phyloP scores from a whole-genome alignment of 495 filamentous ascomycete genomes.

The Hypomontagnella submonticulosa region DNA sequence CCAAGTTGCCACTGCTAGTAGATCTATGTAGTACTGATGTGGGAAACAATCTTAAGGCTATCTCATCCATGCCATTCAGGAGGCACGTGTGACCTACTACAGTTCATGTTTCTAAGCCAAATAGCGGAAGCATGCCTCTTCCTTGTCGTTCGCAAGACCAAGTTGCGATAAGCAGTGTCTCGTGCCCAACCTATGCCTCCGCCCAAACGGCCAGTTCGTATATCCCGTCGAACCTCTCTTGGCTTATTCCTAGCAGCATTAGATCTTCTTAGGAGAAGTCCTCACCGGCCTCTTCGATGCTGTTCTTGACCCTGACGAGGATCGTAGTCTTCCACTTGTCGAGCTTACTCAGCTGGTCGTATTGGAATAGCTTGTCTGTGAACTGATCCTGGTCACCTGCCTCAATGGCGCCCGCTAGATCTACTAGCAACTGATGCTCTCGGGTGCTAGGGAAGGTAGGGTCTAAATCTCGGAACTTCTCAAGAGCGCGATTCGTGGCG shows the following conservation, averaged over 20 bases:
- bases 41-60: constrained; percentile 15
- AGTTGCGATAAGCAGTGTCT: constrained; percentile 7
- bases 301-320: constrained; percentile 81
- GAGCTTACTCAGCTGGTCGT: constrained; percentile 87
- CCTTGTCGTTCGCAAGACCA: constrained; percentile 20
- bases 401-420: constrained; percentile 77
- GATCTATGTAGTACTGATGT: constrained; percentile 6
- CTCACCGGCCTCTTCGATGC: constrained; percentile 77
- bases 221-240: constrained; percentile 3
- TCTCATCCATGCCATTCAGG: constrained; percentile 19
- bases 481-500: constrained; percentile 77
- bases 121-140: constrained; percentile 9
- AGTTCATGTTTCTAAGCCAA: constrained; percentile 25
- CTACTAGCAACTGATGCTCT: constrained; percentile 81
- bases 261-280: constrained; percentile 56
- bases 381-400: constrained; percentile 80
- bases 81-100: constrained; percentile 11
- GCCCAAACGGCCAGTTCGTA: constrained; percentile 21
- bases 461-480: constrained; percentile 85
- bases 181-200: constrained; percentile 6
- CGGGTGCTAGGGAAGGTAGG: constrained; percentile 76
- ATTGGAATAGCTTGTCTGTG: constrained; percentile 85
- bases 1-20: neutral
- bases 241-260: neutral
- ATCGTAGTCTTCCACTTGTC: constrained; percentile 97